Base-by-base conservation (phyloP, 768 basidiomycete genomes). In the Lactarius deliciosus region DNA sequence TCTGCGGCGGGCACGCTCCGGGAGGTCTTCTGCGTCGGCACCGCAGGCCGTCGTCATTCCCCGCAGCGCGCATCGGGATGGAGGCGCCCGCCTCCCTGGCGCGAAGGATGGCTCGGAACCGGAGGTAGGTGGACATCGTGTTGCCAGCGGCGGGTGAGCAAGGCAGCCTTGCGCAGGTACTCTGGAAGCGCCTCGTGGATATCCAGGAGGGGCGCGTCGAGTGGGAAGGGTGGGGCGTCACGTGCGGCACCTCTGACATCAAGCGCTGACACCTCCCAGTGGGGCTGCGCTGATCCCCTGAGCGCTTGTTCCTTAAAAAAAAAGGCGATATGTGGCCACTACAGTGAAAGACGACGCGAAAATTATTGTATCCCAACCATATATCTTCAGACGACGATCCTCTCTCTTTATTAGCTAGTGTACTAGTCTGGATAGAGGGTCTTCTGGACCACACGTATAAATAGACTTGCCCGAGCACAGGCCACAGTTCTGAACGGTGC, bases 1-100 rank as follows among this genome's bases (percentile, higher is more conserved):
- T 78, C 84, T 10, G 72, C 82, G 64, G 77, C 83, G n/a, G 91
- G 89, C 13, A 79, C 77, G 15, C 81, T 98, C 11, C 81, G 88
- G 25, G 96, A 98, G 76, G 81, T 91, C 16, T 92, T 98, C 73
- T 90, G 90, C 56, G 84, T 91, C 38, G 95, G 96, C 74, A 92
- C 90, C 0, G 93, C 92, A n/a, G 8, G 91, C 85, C 38, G 84
- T 93, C 64, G 87, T 94, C 62, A 87, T 83, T 83, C 34, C 83
- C 89, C 3, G 84, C 90, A 0, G 82, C 88, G 68, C 84, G 81
- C 61, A 89, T 95, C 71, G 94, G 92, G 18, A n/a, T 91, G 86
- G 74, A 79, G 85, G 38, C 87, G 85, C 13, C 50, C 50, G 22
- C 50, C 22, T 9, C 25, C 50, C 13, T n/a, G 50, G 25, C 13